Percentiles rank a stretch among this genome's conserved stretches.
phyloP scores from a whole-genome alignment of 176 grass and related monocot species.

The Carex parvula region DNA sequence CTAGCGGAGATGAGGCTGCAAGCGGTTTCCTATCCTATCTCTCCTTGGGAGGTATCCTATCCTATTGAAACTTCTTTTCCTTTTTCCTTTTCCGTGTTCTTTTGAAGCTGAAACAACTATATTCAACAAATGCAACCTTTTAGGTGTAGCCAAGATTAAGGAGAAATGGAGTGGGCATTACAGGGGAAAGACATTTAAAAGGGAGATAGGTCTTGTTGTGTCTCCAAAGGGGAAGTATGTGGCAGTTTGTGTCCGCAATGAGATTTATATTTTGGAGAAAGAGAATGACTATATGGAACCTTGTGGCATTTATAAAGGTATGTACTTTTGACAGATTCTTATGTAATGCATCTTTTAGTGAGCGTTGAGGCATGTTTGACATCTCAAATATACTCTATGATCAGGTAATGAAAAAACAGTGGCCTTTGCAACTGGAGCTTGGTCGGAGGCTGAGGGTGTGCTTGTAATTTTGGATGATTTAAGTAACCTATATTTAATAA shows the following conservation, averaged over 20 bases:
- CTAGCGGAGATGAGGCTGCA: slow-evolving; percentile 17
- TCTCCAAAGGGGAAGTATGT: slow-evolving; percentile 53
- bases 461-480: slow-evolving; percentile 62
- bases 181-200: slow-evolving; percentile 26
- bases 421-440: slow-evolving; percentile 65
- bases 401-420: slow-evolving; percentile 65
- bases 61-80: not conserved
- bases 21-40: slow-evolving; percentile 63
- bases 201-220: slow-evolving; percentile 40
- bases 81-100: not conserved
- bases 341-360: not conserved
- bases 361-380: slow-evolving; percentile 8
- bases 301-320: slow-evolving; percentile 62
- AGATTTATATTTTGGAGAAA: slow-evolving; percentile 55
- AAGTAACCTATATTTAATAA: slow-evolving; percentile 70
- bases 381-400: slow-evolving; percentile 35
- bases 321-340: slow-evolving; percentile 5
- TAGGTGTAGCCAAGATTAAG: slow-evolving; percentile 66
- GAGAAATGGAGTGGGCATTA: slow-evolving; percentile 52
- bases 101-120: slow-evolving; percentile 1
- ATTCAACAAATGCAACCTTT: not conserved
- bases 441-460: slow-evolving; percentile 72
- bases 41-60: slow-evolving; percentile 52
- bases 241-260: slow-evolving; percentile 48
- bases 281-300: slow-evolving; percentile 54